phyloP scores from a whole-genome alignment of 768 basidiomycete species.

The Crepidotus variabilis region DNA sequence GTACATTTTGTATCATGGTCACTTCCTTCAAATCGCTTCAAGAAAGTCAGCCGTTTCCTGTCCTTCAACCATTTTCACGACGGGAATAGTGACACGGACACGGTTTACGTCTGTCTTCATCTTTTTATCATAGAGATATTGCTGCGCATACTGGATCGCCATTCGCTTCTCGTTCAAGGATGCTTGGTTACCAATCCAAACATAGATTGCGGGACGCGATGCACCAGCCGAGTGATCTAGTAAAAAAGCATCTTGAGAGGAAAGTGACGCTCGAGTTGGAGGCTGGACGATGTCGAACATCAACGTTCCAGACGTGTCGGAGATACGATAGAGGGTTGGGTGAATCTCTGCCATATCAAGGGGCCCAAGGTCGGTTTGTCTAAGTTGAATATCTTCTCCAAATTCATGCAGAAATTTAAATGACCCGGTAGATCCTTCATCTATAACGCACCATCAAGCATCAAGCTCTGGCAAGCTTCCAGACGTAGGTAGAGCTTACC shows the following conservation, averaged over 20 bases:
- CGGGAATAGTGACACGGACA: constrained; percentile 30
- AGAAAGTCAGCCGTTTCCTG: constrained; percentile 47
- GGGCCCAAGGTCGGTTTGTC: constrained; percentile 8
- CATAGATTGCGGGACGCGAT: constrained; percentile 42
- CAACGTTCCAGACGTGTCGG: constrained; percentile 39
- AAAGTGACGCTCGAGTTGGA: constrained; percentile 30
- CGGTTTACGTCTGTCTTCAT: constrained; percentile 14
- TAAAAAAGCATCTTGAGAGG: constrained; percentile 48
- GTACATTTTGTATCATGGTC: neutral
- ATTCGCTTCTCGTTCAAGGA: constrained; percentile 46
- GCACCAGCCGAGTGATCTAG: constrained; percentile 38
- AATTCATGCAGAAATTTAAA: constrained; percentile 46
- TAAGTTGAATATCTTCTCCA: constrained; percentile 27
- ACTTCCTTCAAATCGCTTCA: constrained; percentile 9
- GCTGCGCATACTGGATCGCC: constrained; percentile 53
- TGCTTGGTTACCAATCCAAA: constrained; percentile 54
- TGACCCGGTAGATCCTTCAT: constrained; percentile 47
- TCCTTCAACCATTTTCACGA: constrained; percentile 55
- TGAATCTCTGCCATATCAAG: constrained; percentile 3
- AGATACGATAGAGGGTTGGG: constrained; percentile 36
- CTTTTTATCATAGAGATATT: constrained; percentile 41
- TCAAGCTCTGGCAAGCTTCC: neutral
- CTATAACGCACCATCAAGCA: constrained; percentile 24
- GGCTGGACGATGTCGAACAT: constrained; percentile 32
- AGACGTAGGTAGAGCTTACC: constrained; percentile 29